Conservation (phyloP, 179 eudicot genomes). For the Corrigiola litoralis region DNA sequence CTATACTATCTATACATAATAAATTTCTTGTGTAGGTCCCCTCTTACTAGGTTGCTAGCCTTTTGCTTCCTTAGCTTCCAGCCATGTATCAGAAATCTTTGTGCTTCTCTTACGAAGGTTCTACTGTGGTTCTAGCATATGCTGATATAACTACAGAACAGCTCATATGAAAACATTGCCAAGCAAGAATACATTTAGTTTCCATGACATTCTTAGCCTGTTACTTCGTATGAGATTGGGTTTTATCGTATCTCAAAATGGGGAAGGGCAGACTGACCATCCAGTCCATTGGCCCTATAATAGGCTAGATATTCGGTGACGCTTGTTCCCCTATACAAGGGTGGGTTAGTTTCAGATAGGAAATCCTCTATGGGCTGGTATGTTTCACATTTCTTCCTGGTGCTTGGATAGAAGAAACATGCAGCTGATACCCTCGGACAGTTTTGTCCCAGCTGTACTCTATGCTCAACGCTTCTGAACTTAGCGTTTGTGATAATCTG, state of each 20-base stretch:
- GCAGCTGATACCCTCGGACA: slow-evolving; percentile 70
- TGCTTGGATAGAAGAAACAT: slow-evolving; percentile 61
- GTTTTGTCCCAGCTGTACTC: slow-evolving; percentile 38
- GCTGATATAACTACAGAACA: too few relatives aligned
- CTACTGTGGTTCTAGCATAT: background rate
- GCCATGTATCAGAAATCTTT: background rate
- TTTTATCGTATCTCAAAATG: slow-evolving; percentile 38
- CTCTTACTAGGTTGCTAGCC: too few relatives aligned
- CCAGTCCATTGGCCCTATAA: slow-evolving; percentile 40
- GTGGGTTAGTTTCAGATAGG: slow-evolving; percentile 42
- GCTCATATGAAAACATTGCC: too few relatives aligned
- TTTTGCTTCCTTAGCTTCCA: background rate
- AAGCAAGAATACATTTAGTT: too few relatives aligned
- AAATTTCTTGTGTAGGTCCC: too few relatives aligned
- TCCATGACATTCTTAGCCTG: too few relatives aligned
- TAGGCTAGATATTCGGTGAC: slow-evolving; percentile 46
- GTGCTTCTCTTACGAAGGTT: background rate
- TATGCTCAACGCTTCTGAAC: slow-evolving; percentile 66
- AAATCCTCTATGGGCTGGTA: slow-evolving; percentile 56
- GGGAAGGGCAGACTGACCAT: slow-evolving; percentile 48
- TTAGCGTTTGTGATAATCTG: slow-evolving; percentile 56
- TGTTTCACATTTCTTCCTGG: slow-evolving; percentile 23
- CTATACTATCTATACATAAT: too few relatives aligned
- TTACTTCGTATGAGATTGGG: background rate
- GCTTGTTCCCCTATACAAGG: slow-evolving; percentile 49